Base-by-base conservation (phyloP, 2,329 filamentous ascomycete genomes). In the Neonectria punicea region DNA sequence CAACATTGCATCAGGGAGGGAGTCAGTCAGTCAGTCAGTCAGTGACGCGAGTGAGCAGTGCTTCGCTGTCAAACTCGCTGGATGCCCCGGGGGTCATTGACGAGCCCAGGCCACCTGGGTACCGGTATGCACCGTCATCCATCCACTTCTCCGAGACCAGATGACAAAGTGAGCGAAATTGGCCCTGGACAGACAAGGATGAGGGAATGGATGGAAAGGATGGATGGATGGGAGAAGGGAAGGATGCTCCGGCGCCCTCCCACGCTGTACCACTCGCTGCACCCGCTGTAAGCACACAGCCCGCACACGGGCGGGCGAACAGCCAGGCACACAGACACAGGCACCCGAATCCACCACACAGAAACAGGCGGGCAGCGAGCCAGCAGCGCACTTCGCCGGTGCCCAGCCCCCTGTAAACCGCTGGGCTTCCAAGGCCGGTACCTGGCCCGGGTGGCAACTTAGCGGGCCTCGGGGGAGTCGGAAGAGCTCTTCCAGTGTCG, bases 361-460 rank as follows among this genome's bases (percentile, higher is more conserved):
- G 47, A 22, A 28, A 28, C 22, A 22, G 3, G 3, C 20, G n/a
- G 47, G 10, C 30, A 22, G 18, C n/a, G n/a, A 32, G 28, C 30
- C 30, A 51, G 18, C 49, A 51, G 30, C 47, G 18, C 49, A 34
- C 47, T 39, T 50, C 47, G 34, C 41, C 25, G 20, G 25, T 53
- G 25, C 6, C 43, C 2, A 44, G 43, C 67, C 69, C 69, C 69
- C 67, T 70, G 65, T 61, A 61, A 61, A 18, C 56, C 49, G 44
- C 50, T 43, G 36, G 36, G 36, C 14, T n/a, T 39, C 39, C 39
- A 43, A 4, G 43, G 62, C 65, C 58, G 63, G 70, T 66, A 66
- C 66, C 69, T 73, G 67, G 64, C 69, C 67, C 69, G 55, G 60
- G 71, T 67, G 59, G 61, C 63, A 53, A 62, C 41, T 30, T 58